These are phyloP conservation scores for Saturnispora kantuleensis DNA, from an alignment of 805 yeast species.

Conservation along the genomic window DNA sequence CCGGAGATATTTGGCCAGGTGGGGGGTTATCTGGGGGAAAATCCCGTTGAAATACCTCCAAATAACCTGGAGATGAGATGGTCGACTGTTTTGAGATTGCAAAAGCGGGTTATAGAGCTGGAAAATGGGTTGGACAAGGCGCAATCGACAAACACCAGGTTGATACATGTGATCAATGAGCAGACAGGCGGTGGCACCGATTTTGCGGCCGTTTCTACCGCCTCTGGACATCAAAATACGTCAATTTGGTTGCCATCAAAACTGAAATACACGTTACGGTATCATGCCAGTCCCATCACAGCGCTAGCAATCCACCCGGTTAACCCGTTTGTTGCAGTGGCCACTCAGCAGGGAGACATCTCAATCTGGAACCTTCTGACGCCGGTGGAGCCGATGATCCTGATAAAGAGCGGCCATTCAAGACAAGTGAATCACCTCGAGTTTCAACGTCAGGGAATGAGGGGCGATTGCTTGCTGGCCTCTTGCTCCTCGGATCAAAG, in stretches of 20 bases:
- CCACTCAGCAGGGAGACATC: slow-evolving; percentile 63
- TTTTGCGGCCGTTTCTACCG: background rate
- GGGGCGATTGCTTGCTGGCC: slow-evolving; percentile 24
- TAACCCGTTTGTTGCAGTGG: slow-evolving; percentile 55
- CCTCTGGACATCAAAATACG: slow-evolving; percentile 18
- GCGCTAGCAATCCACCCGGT: slow-evolving; percentile 64
- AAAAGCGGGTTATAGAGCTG: slow-evolving; percentile 58
- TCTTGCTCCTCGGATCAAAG: slow-evolving; percentile 42
- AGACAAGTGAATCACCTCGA: slow-evolving; percentile 50
- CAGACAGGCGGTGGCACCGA: background rate
- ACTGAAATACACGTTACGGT: slow-evolving; percentile 35
- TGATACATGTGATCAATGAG: slow-evolving; percentile 9
- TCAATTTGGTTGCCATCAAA: slow-evolving; percentile 56
- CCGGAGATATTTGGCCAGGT: background rate
- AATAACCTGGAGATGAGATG: slow-evolving; percentile 63
- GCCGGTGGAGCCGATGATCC: slow-evolving; percentile 47
- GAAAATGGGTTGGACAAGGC: slow-evolving; percentile 49
- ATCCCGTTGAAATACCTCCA: slow-evolving; percentile 19
- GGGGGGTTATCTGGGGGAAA: slow-evolving; percentile 1
- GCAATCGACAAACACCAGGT: slow-evolving; percentile 28
- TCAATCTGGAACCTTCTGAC: slow-evolving; percentile 63
- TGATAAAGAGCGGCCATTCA: slow-evolving; percentile 63
- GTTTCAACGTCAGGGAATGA: slow-evolving; percentile 36
- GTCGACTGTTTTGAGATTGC: slow-evolving; percentile 76
- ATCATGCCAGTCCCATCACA: slow-evolving; percentile 53